Conservation (phyloP, 305 asterid species). For the Ajuga reptans region DNA sequence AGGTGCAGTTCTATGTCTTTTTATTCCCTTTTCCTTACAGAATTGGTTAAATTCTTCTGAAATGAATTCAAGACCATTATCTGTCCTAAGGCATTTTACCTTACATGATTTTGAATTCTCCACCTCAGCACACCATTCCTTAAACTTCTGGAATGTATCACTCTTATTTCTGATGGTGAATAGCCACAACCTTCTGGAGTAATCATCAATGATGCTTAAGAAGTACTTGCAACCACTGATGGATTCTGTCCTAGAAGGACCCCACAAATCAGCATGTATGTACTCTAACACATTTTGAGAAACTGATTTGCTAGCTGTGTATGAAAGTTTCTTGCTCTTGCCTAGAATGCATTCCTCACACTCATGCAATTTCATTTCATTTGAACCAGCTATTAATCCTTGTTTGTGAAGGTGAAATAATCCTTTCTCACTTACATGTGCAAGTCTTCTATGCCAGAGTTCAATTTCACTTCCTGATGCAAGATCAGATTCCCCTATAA, state of each 20-base stretch:
- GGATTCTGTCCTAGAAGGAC: neutral
- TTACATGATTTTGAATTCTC: neutral
- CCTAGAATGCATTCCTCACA: neutral
- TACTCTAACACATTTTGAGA: neutral
- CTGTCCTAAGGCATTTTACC: neutral
- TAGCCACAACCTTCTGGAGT: neutral
- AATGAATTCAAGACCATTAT: neutral
- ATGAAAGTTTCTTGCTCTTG: neutral
- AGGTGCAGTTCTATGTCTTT: neutral
- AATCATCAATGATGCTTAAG: no score
- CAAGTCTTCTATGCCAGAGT: neutral
- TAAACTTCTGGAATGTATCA: neutral
- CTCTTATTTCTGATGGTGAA: no score
- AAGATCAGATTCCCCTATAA: accelerated
- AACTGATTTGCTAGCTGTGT: neutral
- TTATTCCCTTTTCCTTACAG: neutral
- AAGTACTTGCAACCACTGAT: neutral
- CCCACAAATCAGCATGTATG: neutral
- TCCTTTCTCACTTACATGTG: neutral
- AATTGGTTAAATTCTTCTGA: neutral
- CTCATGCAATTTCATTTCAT: no score
- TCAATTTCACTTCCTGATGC: neutral
- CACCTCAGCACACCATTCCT: no score
- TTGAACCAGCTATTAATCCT: neutral
- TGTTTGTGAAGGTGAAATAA: no score